These are phyloP conservation scores for Nothophoma quercina DNA, from an alignment of 2,329 filamentous ascomycete genomes.

Conservation along the genomic window DNA sequence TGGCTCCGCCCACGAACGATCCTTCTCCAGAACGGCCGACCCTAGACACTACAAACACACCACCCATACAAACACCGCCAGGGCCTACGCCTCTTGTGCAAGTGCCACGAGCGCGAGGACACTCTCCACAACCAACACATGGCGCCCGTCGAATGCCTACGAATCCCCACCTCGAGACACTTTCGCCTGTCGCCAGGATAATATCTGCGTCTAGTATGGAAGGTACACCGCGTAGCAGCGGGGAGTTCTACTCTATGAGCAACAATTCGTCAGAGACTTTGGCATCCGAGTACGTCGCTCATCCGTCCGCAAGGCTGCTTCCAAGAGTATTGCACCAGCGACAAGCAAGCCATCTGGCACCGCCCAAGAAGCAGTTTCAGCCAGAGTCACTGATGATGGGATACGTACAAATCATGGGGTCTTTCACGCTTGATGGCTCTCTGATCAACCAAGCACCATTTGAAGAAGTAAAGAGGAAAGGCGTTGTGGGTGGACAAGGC, in stretches of 20 bases:
- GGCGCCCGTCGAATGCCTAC: constrained; percentile 21
- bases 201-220: constrained; percentile 79
- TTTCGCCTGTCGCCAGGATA: constrained; percentile 70
- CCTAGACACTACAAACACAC: constrained; percentile 29
- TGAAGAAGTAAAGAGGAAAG: constrained; percentile 94
- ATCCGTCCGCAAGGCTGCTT: constrained; percentile 60
- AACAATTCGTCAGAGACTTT: constrained; percentile 95
- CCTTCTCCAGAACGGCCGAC: constrained; percentile 40
- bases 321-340: constrained; percentile 39
- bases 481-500: constrained; percentile 81
- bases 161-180: constrained; percentile 62
- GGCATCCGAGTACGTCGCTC: constrained; percentile 79
- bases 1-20: constrained; percentile 47
- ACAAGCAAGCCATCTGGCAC: constrained; percentile 45
- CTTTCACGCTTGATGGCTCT: constrained; percentile 90
- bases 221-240: constrained; percentile 85
- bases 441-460: constrained; percentile 89
- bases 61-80: not conserved
- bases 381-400: constrained; percentile 96
- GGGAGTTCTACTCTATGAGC: constrained; percentile 93
- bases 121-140: constrained; percentile 25
- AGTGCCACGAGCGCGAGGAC: constrained; percentile 26
- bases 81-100: constrained; percentile 47
- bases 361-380: constrained; percentile 40
- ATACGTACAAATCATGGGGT: constrained; percentile 91